These are phyloP conservation scores for Neonectria sp. DNA, from an alignment of 2,329 filamentous ascomycete genomes.

Conservation along the genomic window DNA sequence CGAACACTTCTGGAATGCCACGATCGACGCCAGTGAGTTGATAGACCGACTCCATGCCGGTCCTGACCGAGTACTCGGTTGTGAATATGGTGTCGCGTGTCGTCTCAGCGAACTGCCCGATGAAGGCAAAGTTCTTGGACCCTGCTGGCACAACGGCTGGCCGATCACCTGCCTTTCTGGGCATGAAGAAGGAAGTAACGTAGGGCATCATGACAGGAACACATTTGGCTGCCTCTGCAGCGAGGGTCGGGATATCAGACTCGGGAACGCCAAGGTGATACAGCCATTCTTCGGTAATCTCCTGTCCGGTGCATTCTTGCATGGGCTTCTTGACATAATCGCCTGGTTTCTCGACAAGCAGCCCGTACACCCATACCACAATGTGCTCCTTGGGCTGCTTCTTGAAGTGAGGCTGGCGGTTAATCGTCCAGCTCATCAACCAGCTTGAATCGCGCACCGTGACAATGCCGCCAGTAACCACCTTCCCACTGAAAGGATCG, in stretches of 20 bases:
- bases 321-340: conserved; percentile 37
- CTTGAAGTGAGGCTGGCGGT: conserved; percentile 36
- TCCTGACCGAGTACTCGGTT: conserved; percentile 54
- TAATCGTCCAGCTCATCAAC: conserved; percentile 35
- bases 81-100: conserved; percentile 39
- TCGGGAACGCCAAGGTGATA: conserved; percentile 31
- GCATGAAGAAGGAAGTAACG: conserved; percentile 35
- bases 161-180: conserved; percentile 28
- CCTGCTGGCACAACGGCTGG: conserved; percentile 23
- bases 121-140: conserved; percentile 33
- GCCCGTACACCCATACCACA: conserved; percentile 30
- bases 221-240: conserved; percentile 29
- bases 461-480: conserved; percentile 56
- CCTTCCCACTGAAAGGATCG: conserved; percentile 49
- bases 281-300: conserved; percentile 33
- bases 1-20: conserved; percentile 32
- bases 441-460: conserved; percentile 33
- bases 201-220: conserved; percentile 36
- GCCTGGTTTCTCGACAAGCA: conserved; percentile 30
- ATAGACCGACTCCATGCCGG: conserved; percentile 56
- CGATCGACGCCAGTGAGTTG: conserved; percentile 33
- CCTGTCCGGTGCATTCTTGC: conserved; percentile 35
- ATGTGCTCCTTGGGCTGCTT: conserved; percentile 31
- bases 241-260: conserved; percentile 27
- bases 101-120: conserved; percentile 34